Evolutionary conservation across 257 asterid species (phyloP).

Genomic region (Handroanthus guayacan): DNA sequence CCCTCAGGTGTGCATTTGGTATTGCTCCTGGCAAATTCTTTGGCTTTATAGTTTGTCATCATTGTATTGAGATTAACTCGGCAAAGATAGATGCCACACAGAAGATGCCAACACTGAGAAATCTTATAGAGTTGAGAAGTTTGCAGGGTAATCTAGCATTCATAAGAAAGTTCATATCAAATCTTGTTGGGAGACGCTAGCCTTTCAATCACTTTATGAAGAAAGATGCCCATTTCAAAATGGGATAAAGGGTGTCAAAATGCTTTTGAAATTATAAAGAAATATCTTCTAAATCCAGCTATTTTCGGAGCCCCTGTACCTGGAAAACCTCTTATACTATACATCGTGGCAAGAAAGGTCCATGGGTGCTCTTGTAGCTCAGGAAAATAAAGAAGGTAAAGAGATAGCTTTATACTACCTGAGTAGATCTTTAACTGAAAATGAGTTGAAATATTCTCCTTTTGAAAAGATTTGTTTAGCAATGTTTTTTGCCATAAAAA

Average conservation of each 20-base stretch:
- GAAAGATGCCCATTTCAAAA: not conserved
- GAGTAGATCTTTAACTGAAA: not conserved
- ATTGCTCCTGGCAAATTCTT: too few species aligned
- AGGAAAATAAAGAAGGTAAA: not conserved
- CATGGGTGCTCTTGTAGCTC: not conserved
- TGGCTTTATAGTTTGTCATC: too few species aligned
- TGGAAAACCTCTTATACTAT: not conserved
- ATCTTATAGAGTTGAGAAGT: too few species aligned
- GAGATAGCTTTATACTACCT: not conserved
- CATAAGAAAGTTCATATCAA: too few species aligned
- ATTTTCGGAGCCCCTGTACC: not conserved
- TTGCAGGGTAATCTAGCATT: too few species aligned
- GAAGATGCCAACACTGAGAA: too few species aligned
- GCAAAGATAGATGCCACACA: too few species aligned
- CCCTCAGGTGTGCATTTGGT: too few species aligned
- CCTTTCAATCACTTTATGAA: not conserved
- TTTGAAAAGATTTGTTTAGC: not conserved
- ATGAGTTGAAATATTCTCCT: not conserved
- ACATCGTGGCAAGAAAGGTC: not conserved
- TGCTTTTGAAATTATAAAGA: not conserved
- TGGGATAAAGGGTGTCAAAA: not conserved
- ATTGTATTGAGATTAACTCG: too few species aligned
- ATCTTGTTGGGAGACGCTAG: not conserved
- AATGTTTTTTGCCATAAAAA: not conserved
- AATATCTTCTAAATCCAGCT: not conserved